Base-by-base conservation (phyloP, 2,329 filamentous ascomycete species). In the Penicillium thymicola region DNA sequence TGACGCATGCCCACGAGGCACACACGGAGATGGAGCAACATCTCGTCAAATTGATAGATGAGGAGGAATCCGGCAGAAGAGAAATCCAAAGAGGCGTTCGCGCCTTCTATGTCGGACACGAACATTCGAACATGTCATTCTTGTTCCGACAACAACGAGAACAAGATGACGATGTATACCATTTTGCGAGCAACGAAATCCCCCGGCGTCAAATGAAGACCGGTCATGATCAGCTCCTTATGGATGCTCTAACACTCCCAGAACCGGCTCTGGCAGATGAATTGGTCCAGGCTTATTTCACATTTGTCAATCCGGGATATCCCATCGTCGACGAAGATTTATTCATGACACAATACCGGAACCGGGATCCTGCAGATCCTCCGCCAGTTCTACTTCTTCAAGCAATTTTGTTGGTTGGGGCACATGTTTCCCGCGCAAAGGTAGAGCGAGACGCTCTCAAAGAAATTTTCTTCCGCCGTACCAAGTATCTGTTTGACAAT, bases 111-210 rank as follows among this genome's bases (percentile, higher is more conserved):
- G 81, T 84, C 43, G 81, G 81, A 7, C 79, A 80, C 54, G 81
- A 82, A 59, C 76, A 81, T 57, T 84, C 81, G 34, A 84, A 83
- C 57, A 75, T 83, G 61, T 81, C 81, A 53, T 82, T 82, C 60
- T 70, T 83, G 41, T 77, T 83, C 28, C 78, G 79, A 13, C 81
- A 82, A 58, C 78, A 79, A 57, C 67, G 77, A 65, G 72, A 74
- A 36, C 70, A 70, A 54, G 72, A 75, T 55, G 73, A 75, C 42
- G 69, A 74, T 59, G 60, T 79, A 62, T 75, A 76, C 54, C 76
- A 78, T 60, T 77, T 77, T 59, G 73, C 76, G 5, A 72, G 73
- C 42, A 77, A 76, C 59, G 69, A 76, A 67, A 78, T 76, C 51
- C 75, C 70, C 47, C 76, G 66, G 59, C 77, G 62, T 52, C 76